Evolutionary conservation across 106 monocot genomes (phyloP).

Genomic region (Chionographis japonica): DNA sequence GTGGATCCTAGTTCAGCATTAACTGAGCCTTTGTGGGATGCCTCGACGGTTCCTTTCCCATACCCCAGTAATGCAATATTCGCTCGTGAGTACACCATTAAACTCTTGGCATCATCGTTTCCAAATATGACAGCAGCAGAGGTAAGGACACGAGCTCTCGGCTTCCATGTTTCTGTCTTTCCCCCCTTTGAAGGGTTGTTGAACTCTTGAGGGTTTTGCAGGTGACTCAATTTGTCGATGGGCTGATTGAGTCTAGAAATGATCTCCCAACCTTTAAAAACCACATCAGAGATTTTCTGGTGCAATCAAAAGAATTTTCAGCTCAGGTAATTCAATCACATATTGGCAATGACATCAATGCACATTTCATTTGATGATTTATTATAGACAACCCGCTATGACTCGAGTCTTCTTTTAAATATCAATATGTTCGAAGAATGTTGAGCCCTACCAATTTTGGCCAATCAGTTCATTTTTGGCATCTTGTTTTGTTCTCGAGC

Average conservation of each 20-base stretch:
- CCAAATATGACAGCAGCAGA: constrained; percentile 90
- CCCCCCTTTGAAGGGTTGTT: background rate
- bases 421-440: no score
- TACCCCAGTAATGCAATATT: constrained; percentile 80
- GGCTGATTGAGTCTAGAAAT: constrained; percentile 70
- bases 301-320: constrained; percentile 98
- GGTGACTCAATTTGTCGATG: constrained; percentile 92
- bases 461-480: no score
- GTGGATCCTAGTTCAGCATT: constrained; percentile 59
- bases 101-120: constrained; percentile 83
- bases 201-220: constrained; percentile 13
- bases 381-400: no score
- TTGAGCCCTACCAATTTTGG: no score
- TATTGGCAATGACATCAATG: background rate
- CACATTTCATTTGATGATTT: background rate
- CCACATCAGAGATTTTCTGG: constrained; percentile 89
- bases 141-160: constrained; percentile 24
- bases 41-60: constrained; percentile 58
- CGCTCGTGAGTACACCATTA: constrained; percentile 92
- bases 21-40: constrained; percentile 95
- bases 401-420: no score
- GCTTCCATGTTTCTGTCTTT: background rate
- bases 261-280: constrained; percentile 83
- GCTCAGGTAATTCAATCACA: constrained; percentile 61
- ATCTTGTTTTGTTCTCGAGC: no score